Evolutionary conservation across 2,329 filamentous ascomycete genomes (phyloP), one percentile per base, ranked within the genome.

Genomic region (Aureobasidium sp.): DNA sequence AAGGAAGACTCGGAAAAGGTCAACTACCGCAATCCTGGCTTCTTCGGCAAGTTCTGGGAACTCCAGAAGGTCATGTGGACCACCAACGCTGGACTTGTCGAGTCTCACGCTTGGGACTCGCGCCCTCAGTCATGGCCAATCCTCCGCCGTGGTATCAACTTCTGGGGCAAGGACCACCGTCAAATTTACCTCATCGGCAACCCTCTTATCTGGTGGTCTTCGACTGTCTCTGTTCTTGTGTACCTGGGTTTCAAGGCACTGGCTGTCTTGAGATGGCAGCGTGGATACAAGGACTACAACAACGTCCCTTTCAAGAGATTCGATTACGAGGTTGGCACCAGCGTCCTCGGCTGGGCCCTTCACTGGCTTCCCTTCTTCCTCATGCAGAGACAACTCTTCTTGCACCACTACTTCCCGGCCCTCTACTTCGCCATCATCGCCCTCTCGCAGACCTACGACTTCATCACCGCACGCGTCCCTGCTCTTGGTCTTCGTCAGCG

Each of bases 341-440:
- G 86, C 20, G 88, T 97, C 36, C 84, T 99, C 9, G 94, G 89
- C 68, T 99, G 94, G 94, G 91, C 90, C 52, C 88, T 99, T 75
- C 94, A 99, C 77, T 99, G 97, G 80, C 97, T 99, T 81, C 94
- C 94, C 12, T 99, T 99, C 80, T 99, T 87, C 79, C 84, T 99
- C 63, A 97, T 99, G 94, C 87, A 94, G 73, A 91, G 94, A 69
- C 94, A 99, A 77, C 86, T 99, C 39, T 99, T 99, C 83, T 81
- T 99, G 65, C 94, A 99, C 76, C 94, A 99, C 78, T 99, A 99
- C 76, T 94, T 99, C 77, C 94, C 94, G 0, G 94, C 94, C 2
- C 84, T 99, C 15, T 96, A 96, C 79, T 99, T 99, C 73, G 91
- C 89, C 65, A 86, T 99, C 70, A 87, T 97, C 67, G 87, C 89